A percentile compares a stretch with the other conserved stretches of the same genome.
Evolutionary conservation across 257 asterid genomes (phyloP).

Genomic region (Gentiana straminea): DNA sequence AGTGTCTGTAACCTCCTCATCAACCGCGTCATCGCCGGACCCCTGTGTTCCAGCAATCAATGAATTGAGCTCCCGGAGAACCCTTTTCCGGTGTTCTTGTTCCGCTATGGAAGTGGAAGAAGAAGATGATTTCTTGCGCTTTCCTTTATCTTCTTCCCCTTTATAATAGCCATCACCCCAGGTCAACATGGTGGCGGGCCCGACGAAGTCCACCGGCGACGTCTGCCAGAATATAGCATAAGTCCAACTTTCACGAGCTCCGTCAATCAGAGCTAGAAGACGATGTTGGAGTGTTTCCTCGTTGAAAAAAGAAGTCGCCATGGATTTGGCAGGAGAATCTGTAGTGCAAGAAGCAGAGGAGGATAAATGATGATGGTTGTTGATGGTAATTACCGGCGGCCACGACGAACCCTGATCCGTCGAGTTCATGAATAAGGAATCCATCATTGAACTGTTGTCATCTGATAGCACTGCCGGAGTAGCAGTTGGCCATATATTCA

Average conservation of each 20-base stretch:
- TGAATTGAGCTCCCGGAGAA: conserved; percentile 74
- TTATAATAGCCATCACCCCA: conserved; percentile 91
- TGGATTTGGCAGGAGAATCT: neutral
- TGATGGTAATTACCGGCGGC: conserved; percentile 23
- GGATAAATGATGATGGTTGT: neutral
- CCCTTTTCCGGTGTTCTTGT: conserved; percentile 63
- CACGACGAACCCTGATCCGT: conserved; percentile 51
- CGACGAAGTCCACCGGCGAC: conserved; percentile 33
- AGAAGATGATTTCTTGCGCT: conserved; percentile 25
- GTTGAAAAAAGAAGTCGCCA: conserved; percentile 23
- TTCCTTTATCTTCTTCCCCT: conserved; percentile 52
- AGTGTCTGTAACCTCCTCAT: conserved; percentile 79
- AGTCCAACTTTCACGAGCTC: conserved; percentile 71
- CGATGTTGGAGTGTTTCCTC: conserved; percentile 78
- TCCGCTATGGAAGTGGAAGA: conserved; percentile 24
- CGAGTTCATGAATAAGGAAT: conserved; percentile 34
- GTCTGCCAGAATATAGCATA: conserved; percentile 93
- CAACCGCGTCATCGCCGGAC: conserved; percentile 37
- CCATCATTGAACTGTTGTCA: conserved; percentile 40
- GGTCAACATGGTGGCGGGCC: conserved; percentile 30
- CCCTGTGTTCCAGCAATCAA: conserved; percentile 46
- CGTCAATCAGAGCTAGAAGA: conserved; percentile 56
- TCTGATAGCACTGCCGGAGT: conserved; percentile 10
- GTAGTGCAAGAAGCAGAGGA: conserved; percentile 6
- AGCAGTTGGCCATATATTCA: conserved; percentile 31